These are phyloP conservation scores for Colletotrichum costaricense DNA, from an alignment of 2,329 filamentous ascomycete species.

Conservation along the genomic window DNA sequence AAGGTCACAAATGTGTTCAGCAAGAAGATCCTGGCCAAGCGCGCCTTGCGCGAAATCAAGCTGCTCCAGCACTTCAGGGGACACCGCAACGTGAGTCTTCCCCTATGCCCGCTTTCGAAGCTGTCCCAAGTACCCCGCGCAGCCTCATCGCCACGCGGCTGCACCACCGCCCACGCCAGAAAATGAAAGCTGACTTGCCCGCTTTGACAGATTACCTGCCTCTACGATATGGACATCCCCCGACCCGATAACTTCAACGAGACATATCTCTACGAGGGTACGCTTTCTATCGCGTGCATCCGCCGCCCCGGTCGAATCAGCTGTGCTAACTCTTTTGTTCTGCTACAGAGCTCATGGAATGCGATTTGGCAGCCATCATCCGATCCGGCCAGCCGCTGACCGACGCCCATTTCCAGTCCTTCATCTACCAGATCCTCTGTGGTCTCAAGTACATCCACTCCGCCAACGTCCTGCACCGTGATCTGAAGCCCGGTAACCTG, in stretches of 20 bases:
- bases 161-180: constrained; percentile 24
- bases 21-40: constrained; percentile 99
- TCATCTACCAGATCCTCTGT: constrained; percentile 99
- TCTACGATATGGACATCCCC: constrained; percentile 99
- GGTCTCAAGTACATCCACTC: constrained; percentile 99
- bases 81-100: constrained; percentile 78
- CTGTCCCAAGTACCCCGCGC: constrained; percentile 10
- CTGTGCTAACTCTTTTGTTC: constrained; percentile 13
- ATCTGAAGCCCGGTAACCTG: constrained; percentile 96
- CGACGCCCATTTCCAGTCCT: constrained; percentile 99
- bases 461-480: constrained; percentile 95
- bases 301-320: not conserved
- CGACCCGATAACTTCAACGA: constrained; percentile 98
- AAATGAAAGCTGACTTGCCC: constrained; percentile 11
- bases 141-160: constrained; percentile 12
- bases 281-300: constrained; percentile 41
- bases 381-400: constrained; percentile 96
- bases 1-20: constrained; percentile 99
- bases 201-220: constrained; percentile 84
- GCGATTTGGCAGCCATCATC: constrained; percentile 97
- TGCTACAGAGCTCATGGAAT: constrained; percentile 92
- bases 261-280: constrained; percentile 98
- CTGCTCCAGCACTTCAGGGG: constrained; percentile 96
- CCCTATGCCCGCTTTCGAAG: not conserved
- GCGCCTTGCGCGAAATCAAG: constrained; percentile 97